phyloP scores from a whole-genome alignment of 176 grass and related monocot genomes.

The Miscanthus lutarioriparius region DNA sequence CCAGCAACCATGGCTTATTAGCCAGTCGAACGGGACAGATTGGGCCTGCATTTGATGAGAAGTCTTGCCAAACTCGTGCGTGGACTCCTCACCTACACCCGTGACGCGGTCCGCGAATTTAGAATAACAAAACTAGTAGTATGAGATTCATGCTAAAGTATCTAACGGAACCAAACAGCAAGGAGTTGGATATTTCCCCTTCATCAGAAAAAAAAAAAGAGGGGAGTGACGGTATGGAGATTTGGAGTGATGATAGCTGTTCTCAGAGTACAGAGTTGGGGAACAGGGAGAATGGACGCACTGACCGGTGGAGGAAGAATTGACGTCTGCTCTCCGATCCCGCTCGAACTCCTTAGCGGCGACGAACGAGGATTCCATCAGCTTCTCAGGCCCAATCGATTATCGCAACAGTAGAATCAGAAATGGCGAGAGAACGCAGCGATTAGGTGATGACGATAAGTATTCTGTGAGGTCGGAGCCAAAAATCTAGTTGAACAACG shows the following conservation, averaged over 20 bases:
- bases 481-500: not conserved
- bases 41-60: constrained; percentile 8
- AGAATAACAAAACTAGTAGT: not conserved
- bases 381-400: constrained; percentile 1
- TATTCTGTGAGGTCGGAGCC: not conserved
- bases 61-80: constrained; percentile 2
- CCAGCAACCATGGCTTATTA: too few species aligned
- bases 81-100: not conserved
- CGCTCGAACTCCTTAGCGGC: not conserved
- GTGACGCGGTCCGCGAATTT: not conserved
- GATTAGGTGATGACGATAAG: not conserved
- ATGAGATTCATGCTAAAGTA: not conserved
- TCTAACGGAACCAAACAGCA: not conserved
- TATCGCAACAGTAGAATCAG: not conserved
- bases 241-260: not conserved
- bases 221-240: not conserved
- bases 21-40: too few species aligned
- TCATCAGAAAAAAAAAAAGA: not conserved
- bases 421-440: not conserved
- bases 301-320: constrained; percentile 24
- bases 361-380: not conserved
- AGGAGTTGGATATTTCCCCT: not conserved
- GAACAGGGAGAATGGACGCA: not conserved
- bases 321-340: constrained; percentile 24
- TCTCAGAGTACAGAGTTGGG: not conserved